Conservation (phyloP, 108 stramenopile genomes). For the Nitzschia sp. region DNA sequence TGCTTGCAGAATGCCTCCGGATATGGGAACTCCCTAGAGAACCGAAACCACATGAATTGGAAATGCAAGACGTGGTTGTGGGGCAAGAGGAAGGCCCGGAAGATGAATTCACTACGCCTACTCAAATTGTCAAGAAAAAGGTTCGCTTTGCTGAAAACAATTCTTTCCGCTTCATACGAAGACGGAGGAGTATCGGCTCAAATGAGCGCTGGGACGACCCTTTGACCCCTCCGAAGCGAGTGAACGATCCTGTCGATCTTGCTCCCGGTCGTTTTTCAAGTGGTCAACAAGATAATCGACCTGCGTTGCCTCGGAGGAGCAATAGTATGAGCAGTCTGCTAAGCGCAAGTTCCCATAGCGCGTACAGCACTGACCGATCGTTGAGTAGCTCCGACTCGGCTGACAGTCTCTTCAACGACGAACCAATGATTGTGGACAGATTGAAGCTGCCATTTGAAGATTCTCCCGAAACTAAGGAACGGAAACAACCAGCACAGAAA, state of each 20-base stretch:
- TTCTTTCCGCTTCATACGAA: conserved; percentile 5
- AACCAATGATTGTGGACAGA: background rate
- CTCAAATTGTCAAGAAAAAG: background rate
- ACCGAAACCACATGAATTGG: conserved; percentile 15
- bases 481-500: background rate
- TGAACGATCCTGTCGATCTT: conserved; percentile 1
- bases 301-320: conserved; percentile 12
- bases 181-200: conserved; percentile 16
- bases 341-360: conserved; percentile 13
- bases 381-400: conserved; percentile 2
- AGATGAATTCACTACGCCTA: background rate
- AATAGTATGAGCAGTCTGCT: conserved; percentile 14
- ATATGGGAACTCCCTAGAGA: background rate
- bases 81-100: background rate
- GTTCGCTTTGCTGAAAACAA: conserved; percentile 16
- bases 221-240: conserved; percentile 15
- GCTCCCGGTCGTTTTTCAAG: conserved; percentile 1
- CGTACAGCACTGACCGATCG: background rate
- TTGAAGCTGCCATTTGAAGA: conserved; percentile 7
- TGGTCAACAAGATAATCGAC: conserved; percentile 12
- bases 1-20: background rate
- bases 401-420: background rate
- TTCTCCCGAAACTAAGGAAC: conserved; percentile 3
- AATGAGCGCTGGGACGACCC: conserved; percentile 25
- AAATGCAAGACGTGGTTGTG: background rate